Conservation (phyloP, 2,329 filamentous ascomycete species). For the Aureobasidium musti region DNA sequence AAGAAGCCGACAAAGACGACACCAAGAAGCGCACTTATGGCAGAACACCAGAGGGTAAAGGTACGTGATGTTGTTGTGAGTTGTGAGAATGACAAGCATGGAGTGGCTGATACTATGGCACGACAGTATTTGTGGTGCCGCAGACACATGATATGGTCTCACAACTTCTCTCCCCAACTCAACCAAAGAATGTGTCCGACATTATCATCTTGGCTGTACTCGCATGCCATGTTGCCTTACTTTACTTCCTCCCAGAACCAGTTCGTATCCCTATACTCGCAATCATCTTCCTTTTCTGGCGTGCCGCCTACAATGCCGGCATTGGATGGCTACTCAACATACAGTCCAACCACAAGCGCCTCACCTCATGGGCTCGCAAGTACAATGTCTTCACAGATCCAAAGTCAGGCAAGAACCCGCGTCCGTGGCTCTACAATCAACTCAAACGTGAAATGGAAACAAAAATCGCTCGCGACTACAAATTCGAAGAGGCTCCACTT, state of each 20-base stretch:
- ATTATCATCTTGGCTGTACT: slow-evolving; percentile 76
- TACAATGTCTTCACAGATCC: slow-evolving; percentile 85
- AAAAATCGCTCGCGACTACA: slow-evolving; percentile 92
- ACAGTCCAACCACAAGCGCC: slow-evolving; percentile 83
- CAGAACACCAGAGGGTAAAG: slow-evolving; percentile 83
- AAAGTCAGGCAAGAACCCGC: slow-evolving; percentile 74
- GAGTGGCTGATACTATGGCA: background rate
- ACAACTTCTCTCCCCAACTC: slow-evolving; percentile 87
- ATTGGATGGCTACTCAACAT: slow-evolving; percentile 86
- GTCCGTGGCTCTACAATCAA: slow-evolving; percentile 77
- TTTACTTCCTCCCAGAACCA: slow-evolving; percentile 69
- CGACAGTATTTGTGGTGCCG: slow-evolving; percentile 86
- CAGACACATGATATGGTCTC: slow-evolving; percentile 99
- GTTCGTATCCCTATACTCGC: slow-evolving; percentile 78
- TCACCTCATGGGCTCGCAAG: slow-evolving; percentile 85
- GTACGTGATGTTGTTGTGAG: slow-evolving; percentile 58
- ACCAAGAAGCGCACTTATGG: slow-evolving; percentile 80
- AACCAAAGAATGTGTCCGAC: slow-evolving; percentile 94
- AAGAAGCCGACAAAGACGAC: slow-evolving; percentile 51
- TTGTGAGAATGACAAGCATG: background rate
- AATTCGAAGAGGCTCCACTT: slow-evolving; percentile 86
- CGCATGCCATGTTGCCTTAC: slow-evolving; percentile 69
- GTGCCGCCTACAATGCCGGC: slow-evolving; percentile 87
- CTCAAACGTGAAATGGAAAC: slow-evolving; percentile 89
- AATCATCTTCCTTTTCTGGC: slow-evolving; percentile 85